Evolutionary conservation across 2,329 filamentous ascomycete species (phyloP), one percentile per base, ranked within the genome.

Genomic region (Monilinia laxa): DNA sequence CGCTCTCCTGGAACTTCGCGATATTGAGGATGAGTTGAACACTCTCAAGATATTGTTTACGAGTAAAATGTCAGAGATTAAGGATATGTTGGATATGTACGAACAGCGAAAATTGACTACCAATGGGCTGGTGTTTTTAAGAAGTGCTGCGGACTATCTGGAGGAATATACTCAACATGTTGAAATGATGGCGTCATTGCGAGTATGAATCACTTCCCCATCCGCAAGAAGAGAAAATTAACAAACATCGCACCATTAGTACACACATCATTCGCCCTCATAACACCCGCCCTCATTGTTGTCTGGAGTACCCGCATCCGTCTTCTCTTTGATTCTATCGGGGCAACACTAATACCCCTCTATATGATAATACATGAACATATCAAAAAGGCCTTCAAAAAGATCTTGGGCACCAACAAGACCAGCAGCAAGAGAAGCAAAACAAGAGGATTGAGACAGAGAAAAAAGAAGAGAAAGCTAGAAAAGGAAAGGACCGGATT

Each of bases 11-110:
- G 68, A 68, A 20, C 54, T 68, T 1, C 25, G 66, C n/a, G 66
- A 66, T 42, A 62, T 68, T 23, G 68, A 68, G 20, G 66, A 69
- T 60, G 66, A 69, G 23, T 35, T 69, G 16, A 65, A 66, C 12
- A 69, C 58, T n/a, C 23, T 66, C 9, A 55, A 63, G 54, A 54
- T 16, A 0, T 52, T 68, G 9, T 66, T 69, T 12, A 57, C 14
- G 1, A 56, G 10, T 12, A 58, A 69, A 23, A 64, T 28, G 42
- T 45, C 10, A n/a, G 53, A 47, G 12, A 62, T 68, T 40, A 14
- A 47, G 20, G 35, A 4, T 18, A 69, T 68, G 68, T 49, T 52
- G 20, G 28, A 23, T 11, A n/a, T 23, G 16, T 64, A 69, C 10
- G 23, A 58, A 20, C 64, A 55, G 10, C 14, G 28, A 14, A 9